Evolutionary conservation across 2,329 filamentous ascomycete species (phyloP), one percentile per base, ranked within the genome.

Genomic region (Phoma sp.): DNA sequence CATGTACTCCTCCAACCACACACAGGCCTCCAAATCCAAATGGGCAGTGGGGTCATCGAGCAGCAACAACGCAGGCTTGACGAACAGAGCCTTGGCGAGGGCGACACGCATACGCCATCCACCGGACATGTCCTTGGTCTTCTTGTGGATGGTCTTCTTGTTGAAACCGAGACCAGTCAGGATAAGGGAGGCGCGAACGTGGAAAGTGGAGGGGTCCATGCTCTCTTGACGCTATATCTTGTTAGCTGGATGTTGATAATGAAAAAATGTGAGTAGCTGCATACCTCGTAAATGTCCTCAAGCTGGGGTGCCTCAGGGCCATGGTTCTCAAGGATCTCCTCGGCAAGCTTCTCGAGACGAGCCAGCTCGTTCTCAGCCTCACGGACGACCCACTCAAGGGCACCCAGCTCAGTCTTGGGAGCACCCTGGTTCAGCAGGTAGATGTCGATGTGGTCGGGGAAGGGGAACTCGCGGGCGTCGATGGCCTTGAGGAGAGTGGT

Each of bases 91-190:
- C 84, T 98, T 97, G 75, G 85, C 95, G 57, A 99, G 88, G 53
- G 95, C 95, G 55, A 99, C 95, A 85, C 96, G 92, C 95, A 99
- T 99, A 84, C 93, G 88, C 95, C 95, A 99, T 69, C 95, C 95
- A 91, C 95, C 95, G 64, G 95, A 99, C 96, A 99, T 99, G 78
- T 99, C 96, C 86, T 98, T 99, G 70, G 96, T 99, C 87, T 96
- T 97, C 87, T 99, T 99, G 79, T 96, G 83, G 74, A 99, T 98
- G 51, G 96, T 99, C 67, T 80, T 81, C 84, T 98, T 98, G 88
- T 99, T 96, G 87, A 99, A 99, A 65, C 95, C 95, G 55, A 99
- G 90, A 92, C 95, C 95, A 50, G 95, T 99, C 68, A 99, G 80
- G 76, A 99, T 99, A 64, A 97, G 88, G 50, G 93, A 96, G 57